Conservation (phyloP, 108 stramenopile genomes). For the Discostella pseudostelligera region DNA sequence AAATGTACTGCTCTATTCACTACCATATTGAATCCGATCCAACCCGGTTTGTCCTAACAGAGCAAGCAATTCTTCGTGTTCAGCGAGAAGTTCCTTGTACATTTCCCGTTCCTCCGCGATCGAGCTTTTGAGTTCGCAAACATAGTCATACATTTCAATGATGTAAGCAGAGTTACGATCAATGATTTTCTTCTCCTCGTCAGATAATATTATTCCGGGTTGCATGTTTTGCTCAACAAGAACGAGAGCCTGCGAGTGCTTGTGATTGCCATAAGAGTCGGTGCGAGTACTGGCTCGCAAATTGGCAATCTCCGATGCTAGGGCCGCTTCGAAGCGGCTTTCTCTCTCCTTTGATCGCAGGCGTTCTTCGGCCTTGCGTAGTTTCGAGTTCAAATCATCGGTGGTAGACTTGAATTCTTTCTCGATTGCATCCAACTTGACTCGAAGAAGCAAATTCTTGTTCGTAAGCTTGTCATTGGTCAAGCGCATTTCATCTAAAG, state of each 20-base stretch:
- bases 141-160: constrained; percentile 58
- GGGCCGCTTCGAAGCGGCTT: constrained; percentile 53
- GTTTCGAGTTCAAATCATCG: constrained; percentile 34
- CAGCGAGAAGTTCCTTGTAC: constrained; percentile 60
- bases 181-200: constrained; percentile 19
- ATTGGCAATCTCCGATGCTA: constrained; percentile 58
- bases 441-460: constrained; percentile 31
- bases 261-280: constrained; percentile 7
- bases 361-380: constrained; percentile 44
- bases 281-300: constrained; percentile 33
- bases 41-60: constrained; percentile 40
- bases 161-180: constrained; percentile 24
- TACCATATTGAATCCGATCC: constrained; percentile 13
- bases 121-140: constrained; percentile 52
- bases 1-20: not conserved
- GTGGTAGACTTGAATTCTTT: constrained; percentile 22
- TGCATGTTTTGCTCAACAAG: constrained; percentile 14
- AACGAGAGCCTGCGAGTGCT: constrained; percentile 14
- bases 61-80: constrained; percentile 74
- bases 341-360: constrained; percentile 50
- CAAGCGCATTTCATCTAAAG: constrained; percentile 21
- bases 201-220: constrained; percentile 1
- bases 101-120: constrained; percentile 64
- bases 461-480: constrained; percentile 17
- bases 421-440: constrained; percentile 24